Evolutionary conservation across 345 rosid genomes (phyloP).

Genomic region (Tarenaya hassleriana): DNA sequence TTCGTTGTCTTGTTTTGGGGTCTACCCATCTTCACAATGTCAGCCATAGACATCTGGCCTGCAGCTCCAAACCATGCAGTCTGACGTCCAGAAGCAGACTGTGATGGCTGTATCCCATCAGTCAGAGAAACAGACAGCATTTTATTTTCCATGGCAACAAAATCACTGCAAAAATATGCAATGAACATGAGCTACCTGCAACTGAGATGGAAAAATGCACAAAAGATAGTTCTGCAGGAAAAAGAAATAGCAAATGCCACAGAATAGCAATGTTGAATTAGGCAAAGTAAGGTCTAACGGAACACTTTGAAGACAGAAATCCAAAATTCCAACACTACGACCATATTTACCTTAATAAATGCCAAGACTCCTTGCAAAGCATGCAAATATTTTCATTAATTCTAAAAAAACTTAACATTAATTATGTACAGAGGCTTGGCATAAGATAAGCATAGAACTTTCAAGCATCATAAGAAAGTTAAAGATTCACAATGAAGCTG

Average conservation of each 20-base stretch:
- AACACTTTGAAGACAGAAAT: neutral
- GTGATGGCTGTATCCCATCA: conserved; percentile 48
- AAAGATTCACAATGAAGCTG: neutral
- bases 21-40: conserved; percentile 95
- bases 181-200: conserved; percentile 25
- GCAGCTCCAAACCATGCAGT: conserved; percentile 72
- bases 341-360: neutral
- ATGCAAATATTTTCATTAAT: neutral
- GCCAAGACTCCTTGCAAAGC: neutral
- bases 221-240: neutral
- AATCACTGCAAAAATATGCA: conserved; percentile 51
- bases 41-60: conserved; percentile 94
- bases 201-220: conserved; percentile 11
- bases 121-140: conserved; percentile 27
- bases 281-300: neutral
- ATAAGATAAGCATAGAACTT: neutral
- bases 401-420: conserved; percentile 3
- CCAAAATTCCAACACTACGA: neutral
- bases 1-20: conserved; percentile 52
- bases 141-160: conserved; percentile 40
- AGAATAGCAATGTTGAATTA: neutral
- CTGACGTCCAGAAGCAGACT: conserved; percentile 55
- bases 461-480: too few relatives aligned
- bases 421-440: neutral
- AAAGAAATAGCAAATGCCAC: neutral